These are phyloP conservation scores for Xanthoconium purpureum DNA, from an alignment of 768 basidiomycete genomes.

Conservation along the genomic window DNA sequence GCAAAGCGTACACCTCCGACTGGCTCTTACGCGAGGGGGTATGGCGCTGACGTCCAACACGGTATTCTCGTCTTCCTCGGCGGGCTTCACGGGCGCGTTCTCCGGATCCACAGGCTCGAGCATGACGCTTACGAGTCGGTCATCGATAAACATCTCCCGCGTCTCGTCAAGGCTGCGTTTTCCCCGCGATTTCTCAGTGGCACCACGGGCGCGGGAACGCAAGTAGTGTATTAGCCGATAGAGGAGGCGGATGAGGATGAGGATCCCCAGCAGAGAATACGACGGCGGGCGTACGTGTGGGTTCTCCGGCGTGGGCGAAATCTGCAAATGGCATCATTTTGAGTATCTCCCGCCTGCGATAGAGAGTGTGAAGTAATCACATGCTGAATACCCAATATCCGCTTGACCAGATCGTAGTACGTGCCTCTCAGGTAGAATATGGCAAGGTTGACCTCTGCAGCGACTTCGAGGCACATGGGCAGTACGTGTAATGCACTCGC, in stretches of 20 bases:
- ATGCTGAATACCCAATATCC: conserved; percentile 66
- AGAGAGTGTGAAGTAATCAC: conserved; percentile 37
- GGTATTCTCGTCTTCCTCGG: conserved; percentile 70
- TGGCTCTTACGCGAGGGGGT: conserved; percentile 47
- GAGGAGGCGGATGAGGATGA: conserved; percentile 61
- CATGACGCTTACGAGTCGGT: conserved; percentile 56
- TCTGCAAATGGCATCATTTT: conserved; percentile 37
- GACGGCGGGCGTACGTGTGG: conserved; percentile 76
- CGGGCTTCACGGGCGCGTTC: conserved; percentile 49
- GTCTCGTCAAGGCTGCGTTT: conserved; percentile 30
- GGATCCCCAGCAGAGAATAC: conserved; percentile 79
- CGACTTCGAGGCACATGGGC: conserved; percentile 52
- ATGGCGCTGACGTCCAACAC: conserved; percentile 59
- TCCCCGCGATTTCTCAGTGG: conserved; percentile 32
- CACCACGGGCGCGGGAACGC: conserved; percentile 30
- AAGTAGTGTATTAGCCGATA: conserved; percentile 56
- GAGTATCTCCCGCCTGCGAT: not conserved
- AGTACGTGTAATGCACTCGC: conserved; percentile 34
- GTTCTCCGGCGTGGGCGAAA: conserved; percentile 70
- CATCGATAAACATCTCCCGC: conserved; percentile 52
- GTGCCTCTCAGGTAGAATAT: conserved; percentile 75
- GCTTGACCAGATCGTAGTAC: conserved; percentile 73
- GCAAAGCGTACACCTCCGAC: conserved; percentile 78
- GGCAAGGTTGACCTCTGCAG: conserved; percentile 72
- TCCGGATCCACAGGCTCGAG: conserved; percentile 52